phyloP scores from a whole-genome alignment of 1,284 basidiomycete species.

The Cerrena zonata region DNA sequence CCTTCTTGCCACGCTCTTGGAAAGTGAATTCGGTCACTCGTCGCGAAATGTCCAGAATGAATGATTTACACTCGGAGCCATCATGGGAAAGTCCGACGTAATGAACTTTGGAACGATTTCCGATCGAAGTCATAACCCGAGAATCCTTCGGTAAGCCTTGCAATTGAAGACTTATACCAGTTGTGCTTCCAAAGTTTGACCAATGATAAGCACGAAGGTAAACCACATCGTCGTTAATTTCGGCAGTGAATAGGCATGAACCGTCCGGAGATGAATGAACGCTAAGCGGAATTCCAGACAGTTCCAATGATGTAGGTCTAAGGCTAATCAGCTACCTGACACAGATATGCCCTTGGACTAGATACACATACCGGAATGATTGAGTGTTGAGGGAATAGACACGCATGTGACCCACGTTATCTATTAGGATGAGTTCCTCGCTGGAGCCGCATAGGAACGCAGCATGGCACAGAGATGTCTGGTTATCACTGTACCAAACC shows the following conservation, averaged over 20 bases:
- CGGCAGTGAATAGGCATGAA: constrained; percentile 40
- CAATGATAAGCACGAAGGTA: constrained; percentile 44
- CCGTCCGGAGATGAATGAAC: constrained; percentile 48
- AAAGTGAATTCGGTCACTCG: constrained; percentile 52
- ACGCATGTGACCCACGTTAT: constrained; percentile 34
- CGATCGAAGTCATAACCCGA: constrained; percentile 40
- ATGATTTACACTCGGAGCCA: constrained; percentile 29
- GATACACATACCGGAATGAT: constrained; percentile 41
- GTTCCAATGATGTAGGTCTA: constrained; percentile 44
- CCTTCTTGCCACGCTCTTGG: constrained; percentile 31
- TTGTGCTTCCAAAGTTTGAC: constrained; percentile 47
- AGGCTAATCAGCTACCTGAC: not conserved
- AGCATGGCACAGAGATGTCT: constrained; percentile 26
- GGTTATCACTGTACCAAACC: constrained; percentile 36
- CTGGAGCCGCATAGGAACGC: constrained; percentile 36
- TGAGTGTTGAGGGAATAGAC: constrained; percentile 47
- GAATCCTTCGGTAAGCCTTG: constrained; percentile 21
- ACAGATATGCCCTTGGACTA: not conserved
- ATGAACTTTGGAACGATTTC: constrained; percentile 36
- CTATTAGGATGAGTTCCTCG: constrained; percentile 47
- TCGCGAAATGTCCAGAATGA: constrained; percentile 45
- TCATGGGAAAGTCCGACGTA: constrained; percentile 35
- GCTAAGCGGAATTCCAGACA: constrained; percentile 28
- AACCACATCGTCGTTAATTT: constrained; percentile 15
- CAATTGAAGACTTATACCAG: constrained; percentile 36